These are phyloP conservation scores for Camelina laxa DNA, from an alignment of 345 rosid species.

Conservation along the genomic window DNA sequence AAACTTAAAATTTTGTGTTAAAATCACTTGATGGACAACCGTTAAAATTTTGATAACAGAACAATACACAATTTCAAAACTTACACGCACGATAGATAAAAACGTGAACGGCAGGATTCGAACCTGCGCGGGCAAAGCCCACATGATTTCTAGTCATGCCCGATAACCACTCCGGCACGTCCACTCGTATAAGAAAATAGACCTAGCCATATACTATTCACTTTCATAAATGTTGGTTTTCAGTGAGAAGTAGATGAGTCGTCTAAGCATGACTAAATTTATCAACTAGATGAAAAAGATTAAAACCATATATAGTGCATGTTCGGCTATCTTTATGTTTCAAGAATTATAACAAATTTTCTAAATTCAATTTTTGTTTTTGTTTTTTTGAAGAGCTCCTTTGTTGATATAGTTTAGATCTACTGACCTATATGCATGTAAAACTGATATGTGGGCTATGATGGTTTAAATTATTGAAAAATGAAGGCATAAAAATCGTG, in stretches of 20 bases:
- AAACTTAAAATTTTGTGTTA: too few relatives aligned
- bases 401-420: not conserved
- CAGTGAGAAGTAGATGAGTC: not conserved
- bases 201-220: not conserved
- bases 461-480: too few relatives aligned
- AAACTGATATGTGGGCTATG: not conserved
- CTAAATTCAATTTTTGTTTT: too few relatives aligned
- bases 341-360: too few relatives aligned
- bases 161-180: conserved; percentile 58
- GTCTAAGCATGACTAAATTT: not conserved
- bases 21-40: too few relatives aligned
- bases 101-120: conserved; percentile 66
- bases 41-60: too few relatives aligned
- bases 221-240: not conserved
- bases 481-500: not conserved
- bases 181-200: not conserved
- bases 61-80: too few relatives aligned
- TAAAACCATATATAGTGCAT: too few relatives aligned
- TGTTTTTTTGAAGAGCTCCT: too few relatives aligned
- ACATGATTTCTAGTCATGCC: conserved; percentile 97
- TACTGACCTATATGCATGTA: too few relatives aligned
- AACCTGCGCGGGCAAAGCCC: conserved; percentile 95
- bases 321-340: not conserved
- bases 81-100: not conserved
- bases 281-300: not conserved